Conservation (phyloP, 176 grass and related monocot species). For the Paspalum notatum region DNA sequence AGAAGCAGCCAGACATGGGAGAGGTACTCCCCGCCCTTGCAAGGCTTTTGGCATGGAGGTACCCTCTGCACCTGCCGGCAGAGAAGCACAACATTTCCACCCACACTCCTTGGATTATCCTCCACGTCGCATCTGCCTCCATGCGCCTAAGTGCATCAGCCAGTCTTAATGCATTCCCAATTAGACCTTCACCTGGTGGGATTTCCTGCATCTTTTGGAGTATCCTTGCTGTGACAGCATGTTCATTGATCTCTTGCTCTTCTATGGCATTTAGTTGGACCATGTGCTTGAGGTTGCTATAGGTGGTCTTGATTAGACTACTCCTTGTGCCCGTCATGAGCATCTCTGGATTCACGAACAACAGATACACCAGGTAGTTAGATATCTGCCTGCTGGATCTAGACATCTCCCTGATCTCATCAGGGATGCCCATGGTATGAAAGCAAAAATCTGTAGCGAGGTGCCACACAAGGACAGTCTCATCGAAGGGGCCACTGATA, state of each 20-base stretch:
- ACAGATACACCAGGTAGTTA: neutral
- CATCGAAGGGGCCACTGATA: neutral
- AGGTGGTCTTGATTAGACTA: neutral
- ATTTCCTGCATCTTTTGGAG: neutral
- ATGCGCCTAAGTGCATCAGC: neutral
- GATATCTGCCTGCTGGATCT: neutral
- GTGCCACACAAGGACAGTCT: neutral
- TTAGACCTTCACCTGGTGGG: neutral
- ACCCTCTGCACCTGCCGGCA: neutral
- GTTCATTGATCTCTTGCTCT: neutral
- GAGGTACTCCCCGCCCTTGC: neutral
- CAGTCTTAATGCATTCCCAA: neutral
- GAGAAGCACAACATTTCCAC: neutral
- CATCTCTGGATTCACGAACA: neutral
- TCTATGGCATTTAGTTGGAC: neutral
- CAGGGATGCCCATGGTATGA: neutral
- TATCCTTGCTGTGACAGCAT: neutral
- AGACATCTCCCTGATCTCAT: neutral
- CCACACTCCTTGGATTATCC: conserved; percentile 6
- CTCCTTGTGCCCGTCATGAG: neutral
- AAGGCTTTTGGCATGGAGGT: neutral
- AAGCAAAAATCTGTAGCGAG: neutral
- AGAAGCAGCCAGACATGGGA: neutral
- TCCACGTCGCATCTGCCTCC: neutral
- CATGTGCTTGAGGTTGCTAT: neutral